A percentile compares a stretch with the other conserved stretches of the same genome.
Evolutionary conservation across 2,329 filamentous ascomycete genomes (phyloP).

Genomic region (Xylaria sp.): DNA sequence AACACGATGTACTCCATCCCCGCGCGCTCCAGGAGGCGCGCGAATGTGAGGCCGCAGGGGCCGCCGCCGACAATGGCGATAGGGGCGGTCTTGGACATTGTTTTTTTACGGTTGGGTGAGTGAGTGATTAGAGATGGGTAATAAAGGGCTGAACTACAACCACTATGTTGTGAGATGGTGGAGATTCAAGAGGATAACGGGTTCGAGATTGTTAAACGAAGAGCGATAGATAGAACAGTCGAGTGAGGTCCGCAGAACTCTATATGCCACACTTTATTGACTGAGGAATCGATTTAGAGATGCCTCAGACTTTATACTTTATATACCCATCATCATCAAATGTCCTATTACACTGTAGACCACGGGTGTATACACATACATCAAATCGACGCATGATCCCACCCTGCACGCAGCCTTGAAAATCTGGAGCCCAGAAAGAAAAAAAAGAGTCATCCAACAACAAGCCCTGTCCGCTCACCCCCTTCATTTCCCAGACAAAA

Average conservation of each 20-base stretch:
- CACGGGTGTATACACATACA: no score
- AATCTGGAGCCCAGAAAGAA: background rate
- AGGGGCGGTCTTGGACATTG: conserved; percentile 18
- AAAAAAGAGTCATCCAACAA: no score
- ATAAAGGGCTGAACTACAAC: background rate
- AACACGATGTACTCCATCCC: conserved; percentile 25
- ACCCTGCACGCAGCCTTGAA: background rate
- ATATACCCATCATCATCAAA: no score
- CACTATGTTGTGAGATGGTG: background rate
- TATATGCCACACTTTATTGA: no score
- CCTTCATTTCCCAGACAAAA: background rate
- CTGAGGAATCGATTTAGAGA: background rate
- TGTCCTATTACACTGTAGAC: no score
- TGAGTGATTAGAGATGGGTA: background rate
- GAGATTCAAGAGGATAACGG: no score
- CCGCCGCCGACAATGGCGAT: conserved; percentile 32
- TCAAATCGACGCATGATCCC: background rate
- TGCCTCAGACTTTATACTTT: no score
- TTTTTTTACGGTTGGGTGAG: background rate
- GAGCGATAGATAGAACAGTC: no score
- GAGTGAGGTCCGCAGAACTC: no score
- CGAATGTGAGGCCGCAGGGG: conserved; percentile 27
- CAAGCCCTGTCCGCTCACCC: no score
- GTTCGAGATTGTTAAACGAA: no score
- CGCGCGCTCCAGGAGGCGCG: conserved; percentile 23